These are phyloP conservation scores for Tuber magnatum DNA, from an alignment of 495 filamentous ascomycete genomes.

Conservation along the genomic window DNA sequence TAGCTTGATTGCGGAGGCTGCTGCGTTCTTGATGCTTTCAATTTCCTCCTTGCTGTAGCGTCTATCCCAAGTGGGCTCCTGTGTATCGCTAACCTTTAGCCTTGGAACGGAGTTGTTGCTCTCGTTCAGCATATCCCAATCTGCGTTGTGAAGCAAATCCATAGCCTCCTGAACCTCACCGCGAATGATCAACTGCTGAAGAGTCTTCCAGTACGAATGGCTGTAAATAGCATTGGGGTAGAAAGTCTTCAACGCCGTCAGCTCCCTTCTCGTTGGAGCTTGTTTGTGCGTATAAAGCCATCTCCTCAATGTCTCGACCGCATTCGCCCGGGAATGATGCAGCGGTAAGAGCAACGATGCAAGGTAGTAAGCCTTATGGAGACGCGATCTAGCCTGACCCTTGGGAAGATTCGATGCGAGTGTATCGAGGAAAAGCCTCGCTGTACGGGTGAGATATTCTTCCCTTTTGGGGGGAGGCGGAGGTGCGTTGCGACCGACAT, in stretches of 20 bases:
- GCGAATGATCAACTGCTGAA: slow-evolving; percentile 30
- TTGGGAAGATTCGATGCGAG: slow-evolving; percentile 29
- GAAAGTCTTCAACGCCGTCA: slow-evolving; percentile 29
- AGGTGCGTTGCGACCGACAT: slow-evolving; percentile 20
- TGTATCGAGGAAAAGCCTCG: slow-evolving; percentile 28
- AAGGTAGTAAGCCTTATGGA: slow-evolving; percentile 37
- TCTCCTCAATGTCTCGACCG: slow-evolving; percentile 35
- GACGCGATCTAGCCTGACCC: slow-evolving; percentile 14
- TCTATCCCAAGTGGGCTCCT: slow-evolving; percentile 19
- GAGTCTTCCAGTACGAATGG: slow-evolving; percentile 30
- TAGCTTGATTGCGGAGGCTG: slow-evolving; percentile 6
- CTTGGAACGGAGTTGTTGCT: slow-evolving; percentile 19
- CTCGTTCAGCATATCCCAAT: slow-evolving; percentile 32
- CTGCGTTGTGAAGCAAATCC: slow-evolving; percentile 19
- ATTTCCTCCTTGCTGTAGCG: slow-evolving; percentile 33
- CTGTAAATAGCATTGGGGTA: slow-evolving; percentile 32
- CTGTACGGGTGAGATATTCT: slow-evolving; percentile 17
- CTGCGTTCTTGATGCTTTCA: slow-evolving; percentile 23
- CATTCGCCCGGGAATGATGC: slow-evolving; percentile 34
- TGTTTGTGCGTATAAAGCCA: slow-evolving; percentile 33
- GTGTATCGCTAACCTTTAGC: slow-evolving; percentile 7
- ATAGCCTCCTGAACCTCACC: slow-evolving; percentile 35
- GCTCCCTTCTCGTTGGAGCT: slow-evolving; percentile 22
- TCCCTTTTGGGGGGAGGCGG: slow-evolving; percentile 18
- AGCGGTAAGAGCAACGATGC: slow-evolving; percentile 32